Evolutionary conservation across 164 flowering plant genomes (phyloP).

Genomic region (Kalanchoe fedtschenkoi): DNA sequence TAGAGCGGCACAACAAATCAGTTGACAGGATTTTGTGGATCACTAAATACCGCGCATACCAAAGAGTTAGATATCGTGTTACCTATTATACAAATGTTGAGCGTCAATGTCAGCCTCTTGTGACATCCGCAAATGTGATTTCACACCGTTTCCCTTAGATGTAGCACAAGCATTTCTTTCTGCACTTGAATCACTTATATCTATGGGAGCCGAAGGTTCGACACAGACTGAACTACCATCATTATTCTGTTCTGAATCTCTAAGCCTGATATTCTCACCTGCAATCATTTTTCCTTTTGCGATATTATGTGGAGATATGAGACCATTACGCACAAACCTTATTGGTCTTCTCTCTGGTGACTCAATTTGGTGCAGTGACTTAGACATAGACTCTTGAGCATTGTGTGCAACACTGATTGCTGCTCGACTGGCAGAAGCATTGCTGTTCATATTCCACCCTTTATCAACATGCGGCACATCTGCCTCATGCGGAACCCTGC

Average conservation of each 20-base stretch:
- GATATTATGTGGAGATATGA: conserved; percentile 71
- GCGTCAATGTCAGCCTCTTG: conserved; percentile 14
- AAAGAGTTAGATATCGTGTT: not conserved
- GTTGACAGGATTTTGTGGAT: not conserved
- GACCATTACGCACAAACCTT: conserved; percentile 76
- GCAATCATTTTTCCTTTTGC: conserved; percentile 33
- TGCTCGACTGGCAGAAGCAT: conserved; percentile 8
- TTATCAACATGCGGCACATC: conserved; percentile 10
- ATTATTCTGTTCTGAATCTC: conserved; percentile 14
- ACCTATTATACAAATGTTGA: conserved; percentile 28
- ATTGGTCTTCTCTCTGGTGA: conserved; percentile 37
- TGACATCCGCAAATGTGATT: conserved; percentile 15
- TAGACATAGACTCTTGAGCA: conserved; percentile 5
- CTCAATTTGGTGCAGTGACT: conserved; percentile 9
- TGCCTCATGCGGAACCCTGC: conserved; percentile 4
- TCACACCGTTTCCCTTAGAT: conserved; percentile 44
- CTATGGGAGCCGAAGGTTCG: conserved; percentile 11
- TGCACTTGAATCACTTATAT: conserved; percentile 23
- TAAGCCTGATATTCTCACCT: conserved; percentile 12
- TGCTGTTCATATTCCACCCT: conserved; percentile 13
- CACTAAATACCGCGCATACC: not conserved
- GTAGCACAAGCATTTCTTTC: conserved; percentile 18
- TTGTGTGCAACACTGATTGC: not conserved
- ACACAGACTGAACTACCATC: conserved; percentile 3
- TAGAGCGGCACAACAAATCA: not conserved